Conservation (phyloP, 495 filamentous ascomycete genomes). For the Clavariopsis aquatica region DNA sequence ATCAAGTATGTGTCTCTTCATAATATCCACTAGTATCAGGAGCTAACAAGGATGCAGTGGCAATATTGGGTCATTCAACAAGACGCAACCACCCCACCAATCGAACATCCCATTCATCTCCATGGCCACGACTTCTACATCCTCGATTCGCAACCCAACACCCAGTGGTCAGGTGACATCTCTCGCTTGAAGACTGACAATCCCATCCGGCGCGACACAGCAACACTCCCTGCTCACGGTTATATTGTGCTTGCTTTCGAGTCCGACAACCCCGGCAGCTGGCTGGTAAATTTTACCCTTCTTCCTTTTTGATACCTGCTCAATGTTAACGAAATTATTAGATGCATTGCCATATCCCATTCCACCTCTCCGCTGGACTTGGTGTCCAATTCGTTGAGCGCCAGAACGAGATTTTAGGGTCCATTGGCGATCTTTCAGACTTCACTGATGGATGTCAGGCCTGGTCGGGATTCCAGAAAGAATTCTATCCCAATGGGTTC, state of each 20-base stretch:
- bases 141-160: conserved; percentile 38
- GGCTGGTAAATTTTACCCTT: conserved; percentile 12
- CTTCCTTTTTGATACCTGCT: background rate
- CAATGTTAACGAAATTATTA: conserved; percentile 1
- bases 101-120: conserved; percentile 49
- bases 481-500: conserved; percentile 21
- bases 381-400: conserved; percentile 45
- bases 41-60: conserved; percentile 24
- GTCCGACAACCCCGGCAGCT: conserved; percentile 45
- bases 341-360: conserved; percentile 46
- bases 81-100: conserved; percentile 19
- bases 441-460: conserved; percentile 29
- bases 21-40: background rate
- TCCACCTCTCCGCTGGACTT: conserved; percentile 44
- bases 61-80: conserved; percentile 47
- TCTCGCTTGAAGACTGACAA: conserved; percentile 35
- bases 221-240: conserved; percentile 41
- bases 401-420: conserved; percentile 23
- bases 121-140: conserved; percentile 49
- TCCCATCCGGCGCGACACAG: conserved; percentile 44
- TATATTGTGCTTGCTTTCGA: conserved; percentile 45
- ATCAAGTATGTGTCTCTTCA: conserved; percentile 11
- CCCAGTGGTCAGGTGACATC: conserved; percentile 34
- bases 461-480: conserved; percentile 5
- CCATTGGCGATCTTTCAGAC: conserved; percentile 18